Base-by-base conservation (phyloP, 352 stramenopile genomes). In the Pilasporangium apinafurcum region DNA sequence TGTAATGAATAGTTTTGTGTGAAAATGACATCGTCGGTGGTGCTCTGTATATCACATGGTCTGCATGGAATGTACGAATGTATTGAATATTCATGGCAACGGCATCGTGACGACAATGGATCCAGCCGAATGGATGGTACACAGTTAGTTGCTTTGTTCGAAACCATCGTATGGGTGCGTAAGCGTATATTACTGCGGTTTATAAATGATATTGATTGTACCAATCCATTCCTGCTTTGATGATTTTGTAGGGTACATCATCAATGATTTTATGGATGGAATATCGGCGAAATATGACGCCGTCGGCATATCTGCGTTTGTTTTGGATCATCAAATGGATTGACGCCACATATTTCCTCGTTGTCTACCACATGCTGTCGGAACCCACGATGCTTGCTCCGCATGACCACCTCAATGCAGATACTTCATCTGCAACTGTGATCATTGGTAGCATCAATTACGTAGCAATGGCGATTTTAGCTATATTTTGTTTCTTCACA, bases 221-320 rank as follows among this genome's bases (percentile, higher is more conserved):
- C 3, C 14, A n/a, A 33, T 22, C 4, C 16, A 22, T 28, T 17
- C 20, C 17, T 39, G 22, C 30, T 12, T 36, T 44, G 33, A 7
- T 8, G 27, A 10, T 16, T n/a, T 22, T 29, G 8, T 24, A 78
- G 68, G 66, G 65, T 4, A 79, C 59, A 48, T 66, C 69, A 21
- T 57, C 57, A 7, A 55, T 53, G 22, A 59, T 86, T 27, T 60
- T 89, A 17, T 89, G 76, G 76, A 89, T 89, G 73, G 76, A 86
- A 35, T 83, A 86, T 53, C 68, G 76, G 2, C 73, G 76, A 9
- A 70, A 71, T 13, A 48, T 69, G 32, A 74, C 71, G 25, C 76
- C 73, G 10, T 86, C 73, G 4, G 28, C 54, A 29, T 63, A 75
- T 21, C 47, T 89, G 33, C 71, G 73, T n/a, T 30, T 62, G 25